A percentile compares a stretch with the other conserved stretches of the same genome.
phyloP scores from a whole-genome alignment of 1,284 basidiomycete species.

The Sanghuangporus baumii region DNA sequence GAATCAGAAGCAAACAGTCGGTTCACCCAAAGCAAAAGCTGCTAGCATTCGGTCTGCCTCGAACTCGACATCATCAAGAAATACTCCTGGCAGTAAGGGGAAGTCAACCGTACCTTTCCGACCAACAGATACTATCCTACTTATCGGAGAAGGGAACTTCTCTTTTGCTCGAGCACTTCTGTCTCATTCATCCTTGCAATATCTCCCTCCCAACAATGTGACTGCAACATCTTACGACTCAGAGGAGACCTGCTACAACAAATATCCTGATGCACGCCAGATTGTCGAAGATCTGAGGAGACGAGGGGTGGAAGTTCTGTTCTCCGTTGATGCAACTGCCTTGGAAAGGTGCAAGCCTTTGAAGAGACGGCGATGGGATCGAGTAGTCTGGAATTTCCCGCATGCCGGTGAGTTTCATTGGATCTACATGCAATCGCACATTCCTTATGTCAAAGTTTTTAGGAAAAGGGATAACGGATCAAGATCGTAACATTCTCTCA shows the following conservation, averaged over 20 bases:
- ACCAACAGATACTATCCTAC: constrained; percentile 72
- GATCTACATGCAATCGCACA: not conserved
- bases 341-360: constrained; percentile 56
- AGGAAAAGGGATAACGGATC: constrained; percentile 93
- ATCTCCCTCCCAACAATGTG: constrained; percentile 63
- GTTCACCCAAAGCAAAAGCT: constrained; percentile 24
- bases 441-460: not conserved
- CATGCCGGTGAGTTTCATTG: constrained; percentile 70
- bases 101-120: constrained; percentile 66
- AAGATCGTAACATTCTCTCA: constrained; percentile 87
- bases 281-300: constrained; percentile 55
- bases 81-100: constrained; percentile 19
- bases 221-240: constrained; percentile 88
- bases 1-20: constrained; percentile 38
- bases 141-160: constrained; percentile 96
- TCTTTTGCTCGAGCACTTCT: constrained; percentile 83
- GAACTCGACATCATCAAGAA: constrained; percentile 22
- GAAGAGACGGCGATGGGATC: constrained; percentile 63
- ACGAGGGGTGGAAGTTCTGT: constrained; percentile 70
- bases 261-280: constrained; percentile 76
- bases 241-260: constrained; percentile 70
- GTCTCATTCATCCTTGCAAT: constrained; percentile 35
- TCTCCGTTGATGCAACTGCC: constrained; percentile 80
- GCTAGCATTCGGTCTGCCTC: constrained; percentile 19
- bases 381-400: constrained; percentile 94